phyloP scores from a whole-genome alignment of 768 basidiomycete species.

The Auricularia sp. region DNA sequence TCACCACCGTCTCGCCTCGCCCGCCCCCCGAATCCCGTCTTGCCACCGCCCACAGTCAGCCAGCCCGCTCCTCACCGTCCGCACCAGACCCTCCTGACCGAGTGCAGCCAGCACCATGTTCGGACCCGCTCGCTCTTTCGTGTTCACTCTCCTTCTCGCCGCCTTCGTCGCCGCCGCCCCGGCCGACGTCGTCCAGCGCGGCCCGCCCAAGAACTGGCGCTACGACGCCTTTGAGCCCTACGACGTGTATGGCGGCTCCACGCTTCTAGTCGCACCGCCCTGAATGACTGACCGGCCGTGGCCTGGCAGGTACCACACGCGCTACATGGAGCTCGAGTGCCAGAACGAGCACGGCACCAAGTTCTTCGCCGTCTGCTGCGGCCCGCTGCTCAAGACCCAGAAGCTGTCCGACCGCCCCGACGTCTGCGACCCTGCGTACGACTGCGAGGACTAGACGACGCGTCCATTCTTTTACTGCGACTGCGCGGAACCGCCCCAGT shows the following conservation, averaged over 20 bases:
- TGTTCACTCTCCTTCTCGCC: constrained; percentile 12
- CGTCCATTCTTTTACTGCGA: not conserved
- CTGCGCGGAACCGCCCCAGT: too few species aligned
- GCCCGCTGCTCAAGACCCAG: constrained; percentile 23
- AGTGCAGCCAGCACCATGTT: constrained; percentile 7
- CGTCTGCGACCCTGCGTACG: constrained; percentile 14
- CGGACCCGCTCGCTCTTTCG: constrained; percentile 4
- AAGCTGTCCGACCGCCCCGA: constrained; percentile 16
- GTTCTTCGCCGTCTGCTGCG: constrained; percentile 28
- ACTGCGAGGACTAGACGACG: not conserved
- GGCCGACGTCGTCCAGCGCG: constrained; percentile 20
- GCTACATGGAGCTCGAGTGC: constrained; percentile 52
- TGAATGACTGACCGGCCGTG: not conserved
- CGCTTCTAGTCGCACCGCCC: not conserved
- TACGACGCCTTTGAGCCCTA: constrained; percentile 11
- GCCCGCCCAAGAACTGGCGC: too few species aligned
- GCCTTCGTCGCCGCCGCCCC: constrained; percentile 21
- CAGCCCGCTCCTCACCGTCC: not conserved
- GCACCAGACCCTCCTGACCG: not conserved
- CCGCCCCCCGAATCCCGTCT: constrained; percentile 11
- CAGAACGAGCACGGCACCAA: constrained; percentile 31
- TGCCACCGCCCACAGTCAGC: too few species aligned
- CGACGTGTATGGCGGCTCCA: not conserved
- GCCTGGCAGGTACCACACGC: constrained; percentile 38
- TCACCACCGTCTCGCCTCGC: constrained; percentile 33